Evolutionary conservation across 257 asterid species (phyloP), one percentile per base, ranked within the genome.

Genomic region (Coffea eugenioides): DNA sequence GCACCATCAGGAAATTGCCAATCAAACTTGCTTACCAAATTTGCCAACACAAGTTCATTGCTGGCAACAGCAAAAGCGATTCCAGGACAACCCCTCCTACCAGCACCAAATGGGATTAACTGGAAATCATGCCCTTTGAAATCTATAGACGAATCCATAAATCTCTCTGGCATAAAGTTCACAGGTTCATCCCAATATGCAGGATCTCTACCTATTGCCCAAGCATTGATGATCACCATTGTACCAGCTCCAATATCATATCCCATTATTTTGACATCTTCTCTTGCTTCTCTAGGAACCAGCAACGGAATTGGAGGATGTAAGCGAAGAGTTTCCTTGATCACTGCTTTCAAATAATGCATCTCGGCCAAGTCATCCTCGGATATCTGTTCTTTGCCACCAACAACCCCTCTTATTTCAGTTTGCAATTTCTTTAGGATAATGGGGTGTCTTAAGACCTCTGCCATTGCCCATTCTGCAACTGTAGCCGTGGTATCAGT

Each of bases 1-100:
- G 13, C 36, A 23, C 83, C 87, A 1, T 27, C 25, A 9, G 88
- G 82, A 78, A 84, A 62, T 73, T 41, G 75, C 84, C 87, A 87
- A 5, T 84, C 86, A 54, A 84, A 87, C 31, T 71, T 76, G 5
- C 57, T 76, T 67, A 86, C 64, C 14, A 86, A 81, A 57, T 81
- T 84, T 49, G 89, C 87, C 12, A 86, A 4, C 18, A 71, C 76
- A 9, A 20, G 74, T 59, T 84, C 79, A 34, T 66, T 67, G 7
- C 71, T 6, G 0, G 79, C 36, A 8, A 34, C 21, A 18, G 80
- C 83, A 75, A 87, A 84, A 15, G 9, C 71, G 3, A 84, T 11
- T 49, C 81, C 76, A 0, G 82, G 89, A 51, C 89, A 83, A 3
- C 54, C 68, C 41, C 88, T 80, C 14, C 36, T 31, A 2, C 73